Percentiles rank a stretch among this genome's conserved stretches.
phyloP scores from a whole-genome alignment of 139 green algal species.

The Dunaliella primolecta region DNA sequence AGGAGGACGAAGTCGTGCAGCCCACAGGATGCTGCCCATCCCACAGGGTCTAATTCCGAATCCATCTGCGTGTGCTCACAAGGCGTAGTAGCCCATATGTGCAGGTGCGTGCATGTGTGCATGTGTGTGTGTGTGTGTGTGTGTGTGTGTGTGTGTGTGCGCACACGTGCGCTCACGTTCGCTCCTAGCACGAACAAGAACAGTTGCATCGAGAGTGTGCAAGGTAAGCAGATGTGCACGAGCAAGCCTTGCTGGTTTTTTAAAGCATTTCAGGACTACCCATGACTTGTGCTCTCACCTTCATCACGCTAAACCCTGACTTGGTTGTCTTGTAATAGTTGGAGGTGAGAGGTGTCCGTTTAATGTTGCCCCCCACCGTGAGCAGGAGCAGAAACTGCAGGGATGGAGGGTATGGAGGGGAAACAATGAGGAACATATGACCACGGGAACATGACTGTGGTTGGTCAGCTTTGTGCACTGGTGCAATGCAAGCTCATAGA shows the following conservation, averaged over 20 bases:
- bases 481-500: too few species aligned
- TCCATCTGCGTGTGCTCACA: not conserved
- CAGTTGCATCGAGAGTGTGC: too few species aligned
- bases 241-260: too few species aligned
- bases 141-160: not conserved
- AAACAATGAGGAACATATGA: too few species aligned
- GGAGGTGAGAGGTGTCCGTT: not conserved
- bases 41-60: not conserved
- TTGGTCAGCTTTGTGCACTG: too few species aligned
- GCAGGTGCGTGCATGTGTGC: not conserved
- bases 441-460: too few species aligned
- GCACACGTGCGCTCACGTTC: not conserved
- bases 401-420: not conserved
- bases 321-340: not conserved
- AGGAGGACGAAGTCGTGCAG: not conserved
- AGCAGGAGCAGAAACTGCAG: conserved; percentile 5
- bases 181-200: too few species aligned
- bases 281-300: too few species aligned
- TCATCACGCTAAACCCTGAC: not conserved
- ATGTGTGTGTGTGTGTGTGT: not conserved
- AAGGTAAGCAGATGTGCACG: too few species aligned
- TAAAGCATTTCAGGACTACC: too few species aligned
- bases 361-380: not conserved
- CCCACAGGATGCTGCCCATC: not conserved
- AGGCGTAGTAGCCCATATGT: too few species aligned